phyloP scores from a whole-genome alignment of 1,284 basidiomycete species.

The Sporisorium exsertum region DNA sequence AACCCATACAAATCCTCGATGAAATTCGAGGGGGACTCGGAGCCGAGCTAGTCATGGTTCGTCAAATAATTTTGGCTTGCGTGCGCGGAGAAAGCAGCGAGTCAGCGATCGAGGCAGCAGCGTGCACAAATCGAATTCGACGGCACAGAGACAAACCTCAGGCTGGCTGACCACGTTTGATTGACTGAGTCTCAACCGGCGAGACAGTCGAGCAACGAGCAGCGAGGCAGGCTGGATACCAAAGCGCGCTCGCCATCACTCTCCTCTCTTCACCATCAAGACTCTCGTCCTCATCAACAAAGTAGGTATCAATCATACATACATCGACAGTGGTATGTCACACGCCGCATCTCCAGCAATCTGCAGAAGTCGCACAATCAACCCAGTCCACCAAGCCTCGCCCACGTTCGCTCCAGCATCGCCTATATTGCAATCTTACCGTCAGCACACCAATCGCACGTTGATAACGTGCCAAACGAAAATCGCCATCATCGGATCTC shows the following conservation, averaged over 20 bases:
- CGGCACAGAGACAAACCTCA: neutral
- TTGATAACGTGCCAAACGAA: neutral
- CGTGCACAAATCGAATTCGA: neutral
- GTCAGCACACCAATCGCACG: neutral
- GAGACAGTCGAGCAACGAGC: neutral
- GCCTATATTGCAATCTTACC: neutral
- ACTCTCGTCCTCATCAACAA: conserved; percentile 34
- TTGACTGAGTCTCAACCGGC: neutral
- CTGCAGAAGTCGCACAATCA: conserved; percentile 7
- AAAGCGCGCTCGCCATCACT: conserved; percentile 14
- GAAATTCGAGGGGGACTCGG: neutral
- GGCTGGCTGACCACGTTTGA: neutral
- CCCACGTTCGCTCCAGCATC: conserved; percentile 10
- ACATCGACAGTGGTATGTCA: conserved; percentile 19
- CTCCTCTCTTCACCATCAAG: conserved; percentile 51
- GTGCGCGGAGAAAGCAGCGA: conserved; percentile 2
- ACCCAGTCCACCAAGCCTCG: conserved; percentile 4
- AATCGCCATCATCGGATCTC: no score
- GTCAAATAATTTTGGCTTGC: neutral
- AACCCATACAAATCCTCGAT: neutral
- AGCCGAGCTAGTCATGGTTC: neutral
- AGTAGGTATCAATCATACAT: conserved; percentile 37
- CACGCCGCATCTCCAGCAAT: conserved; percentile 12
- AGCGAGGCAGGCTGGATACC: conserved; percentile 20
- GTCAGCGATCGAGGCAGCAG: neutral